Conservation (phyloP, 306 rosid genomes). For the Coriaria nepalensis region DNA sequence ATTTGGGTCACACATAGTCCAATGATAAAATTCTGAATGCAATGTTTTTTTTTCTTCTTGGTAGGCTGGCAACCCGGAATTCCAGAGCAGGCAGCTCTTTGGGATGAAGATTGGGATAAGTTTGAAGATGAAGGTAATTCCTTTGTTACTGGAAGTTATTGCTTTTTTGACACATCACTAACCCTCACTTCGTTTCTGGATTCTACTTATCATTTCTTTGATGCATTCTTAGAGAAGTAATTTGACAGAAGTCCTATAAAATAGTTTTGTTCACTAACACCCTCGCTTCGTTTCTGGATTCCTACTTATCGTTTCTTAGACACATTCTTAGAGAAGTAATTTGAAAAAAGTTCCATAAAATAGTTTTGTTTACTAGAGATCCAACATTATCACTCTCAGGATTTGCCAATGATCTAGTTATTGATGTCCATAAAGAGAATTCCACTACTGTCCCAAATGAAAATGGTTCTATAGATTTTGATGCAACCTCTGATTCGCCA, state of each 20-base stretch:
- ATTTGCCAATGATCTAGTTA: constrained; percentile 60
- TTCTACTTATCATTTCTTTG: constrained; percentile 3
- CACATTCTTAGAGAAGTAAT: constrained; percentile 11
- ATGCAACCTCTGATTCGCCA: constrained; percentile 36
- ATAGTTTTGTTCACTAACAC: constrained; percentile 4
- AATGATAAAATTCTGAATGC: constrained; percentile 2
- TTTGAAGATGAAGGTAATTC: constrained; percentile 83
- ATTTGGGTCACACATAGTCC: too few species aligned
- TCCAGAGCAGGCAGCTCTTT: constrained; percentile 59
- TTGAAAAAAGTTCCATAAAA: constrained; percentile 1
- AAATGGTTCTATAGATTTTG: constrained; percentile 34
- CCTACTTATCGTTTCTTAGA: constrained; percentile 1
- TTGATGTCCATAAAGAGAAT: constrained; percentile 34
- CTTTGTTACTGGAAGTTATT: constrained; percentile 1
- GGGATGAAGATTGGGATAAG: constrained; percentile 99
- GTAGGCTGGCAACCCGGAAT: constrained; percentile 94
- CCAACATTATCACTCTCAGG: constrained; percentile 36
- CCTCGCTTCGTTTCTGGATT: neutral
- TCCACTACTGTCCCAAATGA: constrained; percentile 29
- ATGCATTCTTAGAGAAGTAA: constrained; percentile 11
- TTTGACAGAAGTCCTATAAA: constrained; percentile 4
- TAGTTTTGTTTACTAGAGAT: constrained; percentile 5
- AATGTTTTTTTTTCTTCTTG: constrained; percentile 18
- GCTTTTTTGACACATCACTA: neutral
- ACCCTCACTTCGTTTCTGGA: neutral